phyloP scores from a whole-genome alignment of 2,329 filamentous ascomycete species.

The Xylariaceae sp. region DNA sequence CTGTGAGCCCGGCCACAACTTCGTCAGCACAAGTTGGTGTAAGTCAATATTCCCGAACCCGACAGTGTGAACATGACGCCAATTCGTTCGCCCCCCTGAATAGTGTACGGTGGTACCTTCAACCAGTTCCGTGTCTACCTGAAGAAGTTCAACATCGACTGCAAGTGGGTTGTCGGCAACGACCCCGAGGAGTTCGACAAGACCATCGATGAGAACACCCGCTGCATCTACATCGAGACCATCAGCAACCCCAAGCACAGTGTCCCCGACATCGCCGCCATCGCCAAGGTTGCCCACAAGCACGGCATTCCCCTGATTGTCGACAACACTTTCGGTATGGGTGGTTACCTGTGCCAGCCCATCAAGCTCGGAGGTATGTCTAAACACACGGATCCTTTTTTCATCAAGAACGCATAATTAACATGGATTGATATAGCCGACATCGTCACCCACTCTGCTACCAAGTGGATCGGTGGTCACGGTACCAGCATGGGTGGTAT shows the following conservation, averaged over 20 bases:
- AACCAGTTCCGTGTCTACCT: slow-evolving; percentile 37
- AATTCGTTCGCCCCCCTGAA: slow-evolving; percentile 2
- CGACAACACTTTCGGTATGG: slow-evolving; percentile 69
- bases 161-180: slow-evolving; percentile 34
- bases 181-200: slow-evolving; percentile 30
- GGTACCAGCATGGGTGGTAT: slow-evolving; percentile 66
- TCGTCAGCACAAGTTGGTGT: slow-evolving; percentile 34
- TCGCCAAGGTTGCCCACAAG: slow-evolving; percentile 54
- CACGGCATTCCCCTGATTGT: slow-evolving; percentile 38
- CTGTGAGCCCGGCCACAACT: slow-evolving; percentile 35
- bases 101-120: slow-evolving; percentile 36
- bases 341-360: slow-evolving; percentile 60
- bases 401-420: slow-evolving; percentile 6
- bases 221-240: slow-evolving; percentile 32
- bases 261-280: slow-evolving; percentile 62
- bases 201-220: slow-evolving; percentile 31
- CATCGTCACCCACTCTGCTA: slow-evolving; percentile 65
- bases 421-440: slow-evolving; percentile 42
- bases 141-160: slow-evolving; percentile 35
- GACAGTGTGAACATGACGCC: slow-evolving; percentile 2
- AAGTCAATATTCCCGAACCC: slow-evolving; percentile 17
- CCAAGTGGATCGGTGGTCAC: slow-evolving; percentile 71
- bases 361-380: slow-evolving; percentile 54
- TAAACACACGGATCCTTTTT: not conserved
- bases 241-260: slow-evolving; percentile 33